Conservation (phyloP, 805 yeast genomes). For the Candida hispaniensis region DNA sequence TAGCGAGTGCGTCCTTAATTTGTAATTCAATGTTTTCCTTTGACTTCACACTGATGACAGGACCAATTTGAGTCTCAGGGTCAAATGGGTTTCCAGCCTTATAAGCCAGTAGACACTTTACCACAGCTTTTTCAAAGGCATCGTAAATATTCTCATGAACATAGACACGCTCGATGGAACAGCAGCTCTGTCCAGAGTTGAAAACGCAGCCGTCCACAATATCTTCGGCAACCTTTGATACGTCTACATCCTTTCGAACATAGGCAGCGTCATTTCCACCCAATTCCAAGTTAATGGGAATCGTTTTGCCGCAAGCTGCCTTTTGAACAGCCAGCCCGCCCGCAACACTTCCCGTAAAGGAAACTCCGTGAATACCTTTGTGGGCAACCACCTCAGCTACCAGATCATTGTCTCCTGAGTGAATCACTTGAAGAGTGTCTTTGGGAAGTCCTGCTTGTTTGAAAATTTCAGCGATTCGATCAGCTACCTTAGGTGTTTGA, state of each 20-base stretch:
- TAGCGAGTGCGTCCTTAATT: conserved; percentile 38
- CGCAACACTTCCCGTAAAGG: conserved; percentile 84
- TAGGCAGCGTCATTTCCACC: conserved; percentile 90
- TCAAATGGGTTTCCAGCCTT: conserved; percentile 77
- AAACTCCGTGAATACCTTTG: conserved; percentile 62
- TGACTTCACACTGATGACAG: conserved; percentile 44
- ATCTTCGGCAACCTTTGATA: conserved; percentile 52
- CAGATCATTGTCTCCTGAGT: conserved; percentile 59
- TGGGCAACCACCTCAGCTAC: conserved; percentile 60
- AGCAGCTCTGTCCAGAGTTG: conserved; percentile 90
- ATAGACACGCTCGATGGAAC: conserved; percentile 84
- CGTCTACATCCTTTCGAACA: conserved; percentile 62
- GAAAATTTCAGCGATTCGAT: conserved; percentile 52
- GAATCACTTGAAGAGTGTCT: conserved; percentile 70
- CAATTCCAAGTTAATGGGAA: conserved; percentile 74
- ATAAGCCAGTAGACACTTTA: conserved; percentile 37
- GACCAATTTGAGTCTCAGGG: conserved; percentile 55
- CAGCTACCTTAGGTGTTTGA: conserved; percentile 74
- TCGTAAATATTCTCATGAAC: conserved; percentile 67
- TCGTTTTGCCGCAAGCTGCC: conserved; percentile 64
- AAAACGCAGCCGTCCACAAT: conserved; percentile 68
- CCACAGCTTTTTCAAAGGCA: conserved; percentile 48
- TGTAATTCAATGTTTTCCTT: conserved; percentile 38
- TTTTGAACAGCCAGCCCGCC: conserved; percentile 58
- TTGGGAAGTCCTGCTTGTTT: conserved; percentile 72